Evolutionary conservation across 495 filamentous ascomycete species (phyloP).

Genomic region (Melanomma pulvis-pyrius): DNA sequence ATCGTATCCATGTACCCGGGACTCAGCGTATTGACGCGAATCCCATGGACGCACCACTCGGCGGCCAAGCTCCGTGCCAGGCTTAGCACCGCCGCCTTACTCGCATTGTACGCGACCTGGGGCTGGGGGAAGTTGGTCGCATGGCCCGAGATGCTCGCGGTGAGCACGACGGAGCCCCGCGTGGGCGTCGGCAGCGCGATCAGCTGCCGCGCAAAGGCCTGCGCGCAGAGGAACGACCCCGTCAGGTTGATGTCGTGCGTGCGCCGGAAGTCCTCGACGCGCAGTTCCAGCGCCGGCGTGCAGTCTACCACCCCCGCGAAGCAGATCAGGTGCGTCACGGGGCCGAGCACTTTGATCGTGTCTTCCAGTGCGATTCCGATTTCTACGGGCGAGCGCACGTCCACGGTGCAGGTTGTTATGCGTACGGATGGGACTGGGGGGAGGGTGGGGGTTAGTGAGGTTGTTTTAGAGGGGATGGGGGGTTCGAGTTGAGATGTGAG

Average conservation of each 20-base stretch:
- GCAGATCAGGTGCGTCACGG: slow-evolving; percentile 61
- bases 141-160: slow-evolving; percentile 69
- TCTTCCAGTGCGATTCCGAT: slow-evolving; percentile 50
- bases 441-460: no score
- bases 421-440: slow-evolving; percentile 50
- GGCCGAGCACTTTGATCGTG: slow-evolving; percentile 51
- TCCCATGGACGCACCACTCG: slow-evolving; percentile 66
- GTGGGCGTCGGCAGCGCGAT: slow-evolving; percentile 47
- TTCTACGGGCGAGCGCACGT: slow-evolving; percentile 57
- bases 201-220: slow-evolving; percentile 59
- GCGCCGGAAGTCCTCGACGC: slow-evolving; percentile 57
- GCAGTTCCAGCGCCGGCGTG: slow-evolving; percentile 59
- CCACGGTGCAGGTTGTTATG: slow-evolving; percentile 54
- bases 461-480: neutral
- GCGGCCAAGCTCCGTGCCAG: slow-evolving; percentile 64
- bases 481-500: neutral
- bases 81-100: slow-evolving; percentile 64
- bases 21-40: slow-evolving; percentile 69
- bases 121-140: slow-evolving; percentile 69
- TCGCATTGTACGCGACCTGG: slow-evolving; percentile 70
- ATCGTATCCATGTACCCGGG: slow-evolving; percentile 84
- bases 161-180: slow-evolving; percentile 67
- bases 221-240: slow-evolving; percentile 69
- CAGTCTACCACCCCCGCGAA: slow-evolving; percentile 72
- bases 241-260: slow-evolving; percentile 70